Conservation (phyloP, 1,284 basidiomycete species). For the Ceratobasidium sp. region DNA sequence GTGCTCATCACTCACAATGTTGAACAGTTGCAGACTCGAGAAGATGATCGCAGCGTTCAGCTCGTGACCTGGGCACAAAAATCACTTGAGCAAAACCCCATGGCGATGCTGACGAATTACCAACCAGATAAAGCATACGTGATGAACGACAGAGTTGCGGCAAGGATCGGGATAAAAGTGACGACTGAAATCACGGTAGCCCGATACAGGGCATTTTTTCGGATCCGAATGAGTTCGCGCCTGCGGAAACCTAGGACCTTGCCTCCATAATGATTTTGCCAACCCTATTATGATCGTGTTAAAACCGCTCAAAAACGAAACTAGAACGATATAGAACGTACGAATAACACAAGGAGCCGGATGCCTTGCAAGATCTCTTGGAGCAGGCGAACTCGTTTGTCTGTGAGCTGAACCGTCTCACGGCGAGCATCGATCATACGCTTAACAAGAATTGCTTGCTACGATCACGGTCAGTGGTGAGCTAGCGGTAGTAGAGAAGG, state of each 20-base stretch:
- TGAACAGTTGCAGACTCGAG: conserved; percentile 77
- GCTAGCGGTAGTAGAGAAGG: conserved; percentile 29
- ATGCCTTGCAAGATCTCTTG: conserved; percentile 69
- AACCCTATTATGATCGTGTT: conserved; percentile 38
- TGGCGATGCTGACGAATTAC: not conserved
- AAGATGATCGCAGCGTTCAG: conserved; percentile 79
- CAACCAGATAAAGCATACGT: conserved; percentile 32
- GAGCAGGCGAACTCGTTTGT: conserved; percentile 69
- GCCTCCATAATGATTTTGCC: conserved; percentile 68
- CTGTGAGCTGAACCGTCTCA: conserved; percentile 77
- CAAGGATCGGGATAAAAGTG: conserved; percentile 71
- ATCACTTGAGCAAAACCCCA: conserved; percentile 56
- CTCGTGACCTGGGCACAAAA: conserved; percentile 70
- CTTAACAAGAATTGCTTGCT: conserved; percentile 71
- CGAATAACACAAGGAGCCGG: conserved; percentile 69
- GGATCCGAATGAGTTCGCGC: conserved; percentile 65
- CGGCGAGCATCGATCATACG: conserved; percentile 71
- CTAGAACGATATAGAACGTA: conserved; percentile 51
- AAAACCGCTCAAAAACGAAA: conserved; percentile 47
- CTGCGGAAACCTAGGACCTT: conserved; percentile 64
- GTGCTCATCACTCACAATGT: conserved; percentile 59
- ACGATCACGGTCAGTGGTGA: conserved; percentile 55
- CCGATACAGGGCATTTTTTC: conserved; percentile 54
- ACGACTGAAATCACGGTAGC: conserved; percentile 67
- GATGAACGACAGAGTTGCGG: conserved; percentile 68